phyloP scores from a whole-genome alignment of 805 yeast genomes.

The Spathaspora passalidarum region DNA sequence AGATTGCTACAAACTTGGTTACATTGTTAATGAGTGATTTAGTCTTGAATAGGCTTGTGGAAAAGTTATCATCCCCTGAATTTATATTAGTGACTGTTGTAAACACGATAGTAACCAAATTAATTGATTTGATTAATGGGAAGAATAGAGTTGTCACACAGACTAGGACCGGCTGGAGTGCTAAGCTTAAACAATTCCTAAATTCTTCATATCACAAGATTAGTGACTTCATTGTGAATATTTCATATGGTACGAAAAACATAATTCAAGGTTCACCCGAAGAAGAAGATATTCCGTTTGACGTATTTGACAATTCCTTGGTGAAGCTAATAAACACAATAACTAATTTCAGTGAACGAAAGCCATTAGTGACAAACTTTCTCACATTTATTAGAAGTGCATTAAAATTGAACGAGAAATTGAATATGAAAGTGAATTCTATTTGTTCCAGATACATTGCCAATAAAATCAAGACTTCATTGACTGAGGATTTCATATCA shows the following conservation, averaged over 20 bases:
- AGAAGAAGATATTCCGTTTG: background rate
- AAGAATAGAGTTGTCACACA: background rate
- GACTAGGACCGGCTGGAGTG: no score
- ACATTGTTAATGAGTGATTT: constrained; percentile 26
- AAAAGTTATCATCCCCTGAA: constrained; percentile 22
- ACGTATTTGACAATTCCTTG: constrained; percentile 10
- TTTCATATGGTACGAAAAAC: background rate
- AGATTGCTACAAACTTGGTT: constrained; percentile 21
- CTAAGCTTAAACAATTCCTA: background rate
- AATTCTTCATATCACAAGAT: background rate
- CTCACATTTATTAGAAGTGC: constrained; percentile 2
- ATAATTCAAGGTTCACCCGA: background rate
- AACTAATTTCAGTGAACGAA: constrained; percentile 10
- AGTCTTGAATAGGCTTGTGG: constrained; percentile 22
- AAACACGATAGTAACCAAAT: background rate
- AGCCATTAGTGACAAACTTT: constrained; percentile 10
- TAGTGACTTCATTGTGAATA: background rate
- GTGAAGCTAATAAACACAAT: constrained; percentile 11
- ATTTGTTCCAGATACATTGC: constrained; percentile 3
- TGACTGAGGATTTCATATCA: background rate
- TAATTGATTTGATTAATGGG: background rate
- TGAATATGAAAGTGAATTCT: constrained; percentile 5
- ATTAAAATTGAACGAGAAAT: constrained; percentile 4
- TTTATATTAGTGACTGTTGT: constrained; percentile 17
- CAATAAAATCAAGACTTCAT: background rate